phyloP scores from a whole-genome alignment of 176 grass and related monocot genomes.

The Carex scoparia region DNA sequence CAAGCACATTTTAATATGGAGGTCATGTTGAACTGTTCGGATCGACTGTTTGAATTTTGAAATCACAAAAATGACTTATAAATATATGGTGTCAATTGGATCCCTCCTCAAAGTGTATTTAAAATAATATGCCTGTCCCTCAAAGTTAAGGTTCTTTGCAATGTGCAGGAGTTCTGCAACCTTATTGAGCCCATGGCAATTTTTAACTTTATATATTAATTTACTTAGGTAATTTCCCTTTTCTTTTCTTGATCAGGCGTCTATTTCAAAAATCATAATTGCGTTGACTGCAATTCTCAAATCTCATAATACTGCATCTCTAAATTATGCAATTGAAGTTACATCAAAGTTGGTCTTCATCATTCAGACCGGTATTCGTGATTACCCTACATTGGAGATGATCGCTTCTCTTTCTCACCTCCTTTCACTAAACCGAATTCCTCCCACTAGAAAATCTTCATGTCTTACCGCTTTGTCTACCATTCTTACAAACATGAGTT shows the following conservation, averaged over 20 bases:
- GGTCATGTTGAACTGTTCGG: no score
- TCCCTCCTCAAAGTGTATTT: background rate
- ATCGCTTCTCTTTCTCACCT: constrained; percentile 45
- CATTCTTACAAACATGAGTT: constrained; percentile 43
- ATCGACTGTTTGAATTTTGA: no score
- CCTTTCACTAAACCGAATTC: constrained; percentile 32
- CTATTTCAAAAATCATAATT: constrained; percentile 19
- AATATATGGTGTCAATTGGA: no score
- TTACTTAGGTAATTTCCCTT: background rate
- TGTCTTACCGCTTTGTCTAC: constrained; percentile 44
- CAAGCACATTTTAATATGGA: no score
- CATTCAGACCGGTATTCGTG: constrained; percentile 10
- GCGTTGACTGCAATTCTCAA: constrained; percentile 22
- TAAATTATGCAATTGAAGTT: constrained; percentile 14
- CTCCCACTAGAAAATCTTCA: constrained; percentile 28
- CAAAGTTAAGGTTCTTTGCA: background rate
- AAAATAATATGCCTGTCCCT: background rate
- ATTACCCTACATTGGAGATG: constrained; percentile 50
- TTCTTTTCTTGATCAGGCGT: constrained; percentile 10
- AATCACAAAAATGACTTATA: no score
- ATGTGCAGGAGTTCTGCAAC: background rate
- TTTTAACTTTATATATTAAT: no score
- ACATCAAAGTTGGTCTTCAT: constrained; percentile 18
- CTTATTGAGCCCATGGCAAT: background rate
- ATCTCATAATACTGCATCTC: background rate